Conservation (phyloP, 2,329 filamentous ascomycete species). For the Trichoderma brevicompactum region DNA sequence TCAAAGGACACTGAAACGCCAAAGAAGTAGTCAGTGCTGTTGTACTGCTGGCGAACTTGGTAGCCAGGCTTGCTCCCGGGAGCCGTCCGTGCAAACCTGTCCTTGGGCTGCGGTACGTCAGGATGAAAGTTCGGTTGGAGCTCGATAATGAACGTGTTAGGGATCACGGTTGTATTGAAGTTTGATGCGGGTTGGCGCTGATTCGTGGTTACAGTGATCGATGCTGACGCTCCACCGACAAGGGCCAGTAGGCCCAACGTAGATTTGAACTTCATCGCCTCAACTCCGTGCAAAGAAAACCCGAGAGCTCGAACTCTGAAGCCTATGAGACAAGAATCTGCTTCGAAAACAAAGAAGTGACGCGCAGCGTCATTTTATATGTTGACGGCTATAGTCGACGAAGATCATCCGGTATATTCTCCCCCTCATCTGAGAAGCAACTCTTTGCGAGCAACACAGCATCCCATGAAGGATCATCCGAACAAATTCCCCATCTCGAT, state of each 20-base stretch:
- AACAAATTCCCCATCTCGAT: not conserved
- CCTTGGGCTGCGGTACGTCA: not conserved
- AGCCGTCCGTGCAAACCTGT: constrained; percentile 13
- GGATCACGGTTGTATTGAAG: not conserved
- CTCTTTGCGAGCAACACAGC: not conserved
- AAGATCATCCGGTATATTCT: not conserved
- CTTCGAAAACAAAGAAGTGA: not conserved
- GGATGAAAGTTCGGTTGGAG: constrained; percentile 28
- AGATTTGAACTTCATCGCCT: constrained; percentile 8
- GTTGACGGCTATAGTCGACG: no score
- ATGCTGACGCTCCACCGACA: not conserved
- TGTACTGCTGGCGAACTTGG: constrained; percentile 14
- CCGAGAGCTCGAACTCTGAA: not conserved
- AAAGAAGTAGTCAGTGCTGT: constrained; percentile 9
- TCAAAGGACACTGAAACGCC: constrained; percentile 16
- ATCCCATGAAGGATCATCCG: not conserved
- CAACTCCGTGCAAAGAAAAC: not conserved
- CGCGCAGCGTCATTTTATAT: not conserved
- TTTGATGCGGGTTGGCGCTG: not conserved
- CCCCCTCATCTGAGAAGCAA: not conserved
- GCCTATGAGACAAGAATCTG: not conserved
- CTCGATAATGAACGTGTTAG: constrained; percentile 15
- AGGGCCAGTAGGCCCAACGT: constrained; percentile 3
- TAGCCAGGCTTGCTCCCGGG: not conserved
- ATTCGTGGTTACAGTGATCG: not conserved